phyloP scores from a whole-genome alignment of 2,329 filamentous ascomycete genomes.

The Scedosporium minutisporum region DNA sequence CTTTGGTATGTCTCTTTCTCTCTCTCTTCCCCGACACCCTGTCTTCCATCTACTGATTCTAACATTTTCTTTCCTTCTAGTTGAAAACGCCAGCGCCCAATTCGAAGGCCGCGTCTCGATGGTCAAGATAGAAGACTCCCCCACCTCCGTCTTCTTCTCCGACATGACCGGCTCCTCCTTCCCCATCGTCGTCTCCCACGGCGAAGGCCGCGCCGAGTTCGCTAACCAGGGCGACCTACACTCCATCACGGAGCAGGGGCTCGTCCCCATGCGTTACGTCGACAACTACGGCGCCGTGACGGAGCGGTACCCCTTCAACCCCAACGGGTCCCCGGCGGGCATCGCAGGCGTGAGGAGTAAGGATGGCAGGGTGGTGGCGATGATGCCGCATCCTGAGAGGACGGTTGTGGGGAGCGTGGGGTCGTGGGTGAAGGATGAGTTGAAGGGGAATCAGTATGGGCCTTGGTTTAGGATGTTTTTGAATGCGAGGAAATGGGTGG shows the following conservation, averaged over 20 bases:
- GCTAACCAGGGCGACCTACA: conserved; percentile 39
- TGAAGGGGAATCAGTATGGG: conserved; percentile 58
- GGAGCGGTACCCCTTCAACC: conserved; percentile 78
- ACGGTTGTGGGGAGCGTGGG: conserved; percentile 71
- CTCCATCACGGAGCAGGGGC: conserved; percentile 48
- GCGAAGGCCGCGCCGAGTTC: conserved; percentile 77
- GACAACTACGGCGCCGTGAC: conserved; percentile 60
- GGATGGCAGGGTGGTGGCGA: conserved; percentile 71
- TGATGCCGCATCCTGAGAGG: conserved; percentile 94
- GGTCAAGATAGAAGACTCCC: conserved; percentile 47
- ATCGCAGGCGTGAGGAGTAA: conserved; percentile 70
- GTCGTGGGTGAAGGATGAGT: conserved; percentile 57
- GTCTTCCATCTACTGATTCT: too few relatives aligned
- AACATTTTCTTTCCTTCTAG: conserved; percentile 49
- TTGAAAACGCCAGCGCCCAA: conserved; percentile 32
- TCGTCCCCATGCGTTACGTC: conserved; percentile 73
- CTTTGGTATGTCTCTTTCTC: conserved; percentile 75
- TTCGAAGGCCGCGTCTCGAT: conserved; percentile 84
- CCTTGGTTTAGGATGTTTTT: conserved; percentile 82
- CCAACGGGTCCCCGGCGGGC: conserved; percentile 71
- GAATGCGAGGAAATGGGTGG: conserved; percentile 82
- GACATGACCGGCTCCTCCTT: conserved; percentile 76
- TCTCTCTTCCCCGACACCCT: conserved; percentile 34
- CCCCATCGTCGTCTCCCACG: conserved; percentile 82
- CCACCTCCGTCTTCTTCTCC: conserved; percentile 74